phyloP scores from a whole-genome alignment of 495 filamentous ascomycete genomes.

The Aspergillus taichungensis region DNA sequence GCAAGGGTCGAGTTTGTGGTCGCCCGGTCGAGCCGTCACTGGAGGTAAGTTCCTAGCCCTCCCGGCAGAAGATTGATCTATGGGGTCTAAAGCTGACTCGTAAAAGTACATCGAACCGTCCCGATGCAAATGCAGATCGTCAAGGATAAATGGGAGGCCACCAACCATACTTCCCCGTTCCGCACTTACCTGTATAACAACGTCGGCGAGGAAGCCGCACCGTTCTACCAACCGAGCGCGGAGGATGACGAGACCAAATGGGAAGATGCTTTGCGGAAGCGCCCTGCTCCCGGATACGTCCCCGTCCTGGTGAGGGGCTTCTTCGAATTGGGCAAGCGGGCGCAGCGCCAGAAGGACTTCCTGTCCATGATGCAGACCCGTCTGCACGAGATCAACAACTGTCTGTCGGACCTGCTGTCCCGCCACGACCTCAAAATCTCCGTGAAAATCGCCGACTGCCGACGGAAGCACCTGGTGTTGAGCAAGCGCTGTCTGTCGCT shows the following conservation, averaged over 20 bases:
- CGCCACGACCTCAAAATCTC: constrained; percentile 75
- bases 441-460: constrained; percentile 69
- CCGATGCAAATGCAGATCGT: constrained; percentile 75
- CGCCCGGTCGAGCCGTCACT: constrained; percentile 38
- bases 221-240: constrained; percentile 70
- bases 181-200: constrained; percentile 92
- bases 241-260: constrained; percentile 77
- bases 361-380: constrained; percentile 63
- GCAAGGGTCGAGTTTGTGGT: constrained; percentile 39
- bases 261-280: constrained; percentile 84
- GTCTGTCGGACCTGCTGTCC: constrained; percentile 66
- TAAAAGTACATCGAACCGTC: constrained; percentile 61
- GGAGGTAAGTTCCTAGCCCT: constrained; percentile 23
- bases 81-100: not conserved
- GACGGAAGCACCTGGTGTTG: constrained; percentile 69
- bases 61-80: not conserved
- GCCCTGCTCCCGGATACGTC: constrained; percentile 68
- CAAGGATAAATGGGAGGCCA: constrained; percentile 74
- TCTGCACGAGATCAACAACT: constrained; percentile 88
- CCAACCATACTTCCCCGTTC: constrained; percentile 64
- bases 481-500: constrained; percentile 74
- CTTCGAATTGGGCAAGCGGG: constrained; percentile 61
- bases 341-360: constrained; percentile 65
- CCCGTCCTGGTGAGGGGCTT: constrained; percentile 67
- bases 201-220: constrained; percentile 66